Conservation (phyloP, 495 filamentous ascomycete genomes). For the Aspergillus hancockii region DNA sequence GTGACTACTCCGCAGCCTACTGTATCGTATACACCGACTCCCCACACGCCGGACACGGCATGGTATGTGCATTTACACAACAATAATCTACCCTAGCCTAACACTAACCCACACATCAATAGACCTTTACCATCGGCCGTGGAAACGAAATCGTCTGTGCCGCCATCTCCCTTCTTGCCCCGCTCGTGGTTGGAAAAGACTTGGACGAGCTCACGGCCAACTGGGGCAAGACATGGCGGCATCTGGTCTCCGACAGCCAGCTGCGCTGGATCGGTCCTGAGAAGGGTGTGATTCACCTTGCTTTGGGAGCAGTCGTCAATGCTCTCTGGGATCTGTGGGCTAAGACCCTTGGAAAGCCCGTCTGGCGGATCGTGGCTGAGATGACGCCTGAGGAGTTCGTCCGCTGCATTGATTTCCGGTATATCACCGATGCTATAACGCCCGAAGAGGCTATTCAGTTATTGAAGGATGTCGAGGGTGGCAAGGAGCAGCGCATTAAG, state of each 20-base stretch:
- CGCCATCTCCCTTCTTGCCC: conserved; percentile 75
- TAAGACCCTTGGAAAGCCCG: conserved; percentile 79
- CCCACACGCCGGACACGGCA: conserved; percentile 74
- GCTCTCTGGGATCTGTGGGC: conserved; percentile 96
- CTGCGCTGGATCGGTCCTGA: conserved; percentile 95
- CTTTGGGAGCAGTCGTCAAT: conserved; percentile 87
- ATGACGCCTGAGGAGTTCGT: conserved; percentile 89
- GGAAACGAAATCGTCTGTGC: conserved; percentile 92
- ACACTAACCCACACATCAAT: neutral
- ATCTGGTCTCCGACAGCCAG: conserved; percentile 87
- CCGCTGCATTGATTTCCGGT: conserved; percentile 85
- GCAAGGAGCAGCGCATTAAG: conserved; percentile 64
- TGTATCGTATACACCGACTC: conserved; percentile 86
- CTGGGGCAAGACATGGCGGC: conserved; percentile 89
- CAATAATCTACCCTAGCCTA: neutral
- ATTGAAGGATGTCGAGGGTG: conserved; percentile 59
- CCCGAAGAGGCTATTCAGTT: conserved; percentile 79
- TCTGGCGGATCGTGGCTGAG: conserved; percentile 87
- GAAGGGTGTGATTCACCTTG: conserved; percentile 93
- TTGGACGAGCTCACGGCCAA: conserved; percentile 74
- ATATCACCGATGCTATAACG: conserved; percentile 91
- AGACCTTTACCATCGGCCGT: conserved; percentile 96
- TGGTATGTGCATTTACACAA: conserved; percentile 54
- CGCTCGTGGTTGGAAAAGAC: conserved; percentile 69
- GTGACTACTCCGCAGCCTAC: conserved; percentile 91